Percentiles rank a stretch among this genome's conserved stretches.
Conservation (phyloP, 768 basidiomycete species). For the Hydnomerulius pinastri region DNA sequence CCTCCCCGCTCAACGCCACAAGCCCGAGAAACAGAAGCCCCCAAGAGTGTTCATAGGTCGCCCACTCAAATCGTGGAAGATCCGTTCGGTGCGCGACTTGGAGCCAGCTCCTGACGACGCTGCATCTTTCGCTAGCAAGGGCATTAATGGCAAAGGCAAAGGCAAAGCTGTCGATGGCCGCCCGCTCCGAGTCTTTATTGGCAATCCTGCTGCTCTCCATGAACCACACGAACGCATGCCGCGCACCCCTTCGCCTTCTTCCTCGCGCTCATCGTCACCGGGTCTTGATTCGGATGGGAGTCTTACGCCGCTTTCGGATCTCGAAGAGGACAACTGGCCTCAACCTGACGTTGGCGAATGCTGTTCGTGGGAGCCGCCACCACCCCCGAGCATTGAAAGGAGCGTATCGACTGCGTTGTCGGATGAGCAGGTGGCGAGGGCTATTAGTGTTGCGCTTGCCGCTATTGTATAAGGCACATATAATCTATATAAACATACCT, state of each 20-base stretch:
- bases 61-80: slow-evolving; percentile 24
- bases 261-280: slow-evolving; percentile 14
- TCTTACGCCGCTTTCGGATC: slow-evolving; percentile 10
- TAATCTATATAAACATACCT: no score
- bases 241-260: neutral
- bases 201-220: slow-evolving; percentile 14
- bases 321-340: slow-evolving; percentile 24
- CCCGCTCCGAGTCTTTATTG: slow-evolving; percentile 22
- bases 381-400: neutral
- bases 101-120: slow-evolving; percentile 12
- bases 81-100: slow-evolving; percentile 23
- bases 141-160: neutral
- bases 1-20: neutral
- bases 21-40: neutral
- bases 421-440: slow-evolving; percentile 21
- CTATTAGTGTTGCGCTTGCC: slow-evolving; percentile 24
- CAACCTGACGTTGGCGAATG: slow-evolving; percentile 34
- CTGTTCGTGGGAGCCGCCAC: slow-evolving; percentile 26
- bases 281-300: slow-evolving; percentile 12
- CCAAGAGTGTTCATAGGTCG: slow-evolving; percentile 28
- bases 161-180: neutral
- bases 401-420: slow-evolving; percentile 14
- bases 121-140: neutral
- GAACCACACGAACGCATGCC: slow-evolving; percentile 25
- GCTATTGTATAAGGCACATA: slow-evolving; percentile 6